Conservation (phyloP, 2,329 filamentous ascomycete species). For the Biscogniauxia mediterranea region DNA sequence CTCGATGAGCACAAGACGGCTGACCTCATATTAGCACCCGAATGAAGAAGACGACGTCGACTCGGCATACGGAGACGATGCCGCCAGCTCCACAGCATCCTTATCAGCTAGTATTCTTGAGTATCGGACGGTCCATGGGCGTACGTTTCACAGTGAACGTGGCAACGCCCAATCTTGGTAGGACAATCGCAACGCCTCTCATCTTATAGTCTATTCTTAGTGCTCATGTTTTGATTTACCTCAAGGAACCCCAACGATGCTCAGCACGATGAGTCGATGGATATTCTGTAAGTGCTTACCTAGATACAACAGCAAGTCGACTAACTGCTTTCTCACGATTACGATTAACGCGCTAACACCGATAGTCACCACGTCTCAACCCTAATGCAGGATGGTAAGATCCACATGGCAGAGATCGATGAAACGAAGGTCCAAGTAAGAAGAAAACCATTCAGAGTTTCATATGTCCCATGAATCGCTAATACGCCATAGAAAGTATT, state of each 20-base stretch:
- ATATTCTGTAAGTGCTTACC: constrained; percentile 26
- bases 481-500: constrained; percentile 27
- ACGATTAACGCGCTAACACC: not conserved
- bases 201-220: not conserved
- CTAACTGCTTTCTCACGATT: not conserved
- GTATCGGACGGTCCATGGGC: constrained; percentile 31
- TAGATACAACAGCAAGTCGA: not conserved
- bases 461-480: not conserved
- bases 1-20: not conserved
- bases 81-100: constrained; percentile 32
- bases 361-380: constrained; percentile 29
- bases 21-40: constrained; percentile 8
- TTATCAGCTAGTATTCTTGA: constrained; percentile 31
- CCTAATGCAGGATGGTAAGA: constrained; percentile 26
- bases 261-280: constrained; percentile 31
- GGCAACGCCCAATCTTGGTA: constrained; percentile 32
- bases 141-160: constrained; percentile 31
- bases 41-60: constrained; percentile 25
- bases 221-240: not conserved
- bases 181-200: constrained; percentile 2
- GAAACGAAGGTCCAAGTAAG: constrained; percentile 25
- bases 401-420: constrained; percentile 25
- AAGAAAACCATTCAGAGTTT: not conserved
- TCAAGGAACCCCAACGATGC: constrained; percentile 33
- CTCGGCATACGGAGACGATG: constrained; percentile 29